Conservation (phyloP, 2,329 filamentous ascomycete species). For the Fusarium multiceps region DNA sequence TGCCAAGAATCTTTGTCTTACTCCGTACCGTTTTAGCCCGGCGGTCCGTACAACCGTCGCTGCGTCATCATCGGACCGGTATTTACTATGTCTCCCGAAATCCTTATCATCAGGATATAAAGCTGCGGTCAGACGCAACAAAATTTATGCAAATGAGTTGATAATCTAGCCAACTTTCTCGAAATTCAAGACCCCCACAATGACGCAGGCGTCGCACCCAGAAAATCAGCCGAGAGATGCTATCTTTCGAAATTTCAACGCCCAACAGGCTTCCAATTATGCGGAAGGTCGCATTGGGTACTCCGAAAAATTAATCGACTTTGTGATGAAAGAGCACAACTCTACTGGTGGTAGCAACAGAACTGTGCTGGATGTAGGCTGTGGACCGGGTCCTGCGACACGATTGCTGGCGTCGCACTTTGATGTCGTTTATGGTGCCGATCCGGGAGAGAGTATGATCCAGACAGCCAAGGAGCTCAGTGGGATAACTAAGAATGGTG, state of each 20-base stretch:
- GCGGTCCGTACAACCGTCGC: background rate
- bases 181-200: background rate
- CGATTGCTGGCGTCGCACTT: slow-evolving; percentile 5
- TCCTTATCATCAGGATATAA: background rate
- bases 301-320: background rate
- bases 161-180: too few species aligned
- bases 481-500: background rate
- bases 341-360: background rate
- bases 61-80: background rate
- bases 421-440: background rate
- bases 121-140: background rate
- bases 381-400: slow-evolving; percentile 4
- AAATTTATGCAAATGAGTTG: background rate
- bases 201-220: background rate
- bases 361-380: background rate
- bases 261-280: slow-evolving; percentile 8
- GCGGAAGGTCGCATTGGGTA: background rate
- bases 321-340: background rate
- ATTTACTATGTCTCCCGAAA: background rate
- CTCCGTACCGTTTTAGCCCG: background rate
- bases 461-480: background rate
- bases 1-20: background rate
- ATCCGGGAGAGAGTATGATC: slow-evolving; percentile 10
- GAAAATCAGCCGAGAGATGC: background rate
- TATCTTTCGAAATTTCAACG: slow-evolving; percentile 10